Conservation (phyloP, 2,329 filamentous ascomycete species). For the Pleurostoma richardsiae region DNA sequence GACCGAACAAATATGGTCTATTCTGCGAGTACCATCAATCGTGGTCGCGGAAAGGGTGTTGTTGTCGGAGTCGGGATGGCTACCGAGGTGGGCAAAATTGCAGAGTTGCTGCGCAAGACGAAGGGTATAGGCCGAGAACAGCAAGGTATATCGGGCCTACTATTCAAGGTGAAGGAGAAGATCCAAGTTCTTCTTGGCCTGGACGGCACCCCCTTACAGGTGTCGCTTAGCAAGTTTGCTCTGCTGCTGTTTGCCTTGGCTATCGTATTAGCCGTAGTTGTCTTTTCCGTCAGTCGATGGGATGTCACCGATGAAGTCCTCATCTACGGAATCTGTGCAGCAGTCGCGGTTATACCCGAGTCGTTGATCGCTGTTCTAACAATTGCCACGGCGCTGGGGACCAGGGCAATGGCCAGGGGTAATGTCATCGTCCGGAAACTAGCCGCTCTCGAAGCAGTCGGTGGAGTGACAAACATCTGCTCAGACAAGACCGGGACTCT, state of each 20-base stretch:
- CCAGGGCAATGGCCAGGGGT: conserved; percentile 48
- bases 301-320: conserved; percentile 40
- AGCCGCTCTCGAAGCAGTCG: conserved; percentile 60
- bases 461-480: conserved; percentile 66
- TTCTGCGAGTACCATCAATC: conserved; percentile 67
- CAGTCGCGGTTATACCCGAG: conserved; percentile 48
- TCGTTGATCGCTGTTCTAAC: conserved; percentile 59
- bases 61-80: conserved; percentile 64
- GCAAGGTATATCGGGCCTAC: conserved; percentile 11
- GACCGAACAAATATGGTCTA: conserved; percentile 69
- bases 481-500: conserved; percentile 68
- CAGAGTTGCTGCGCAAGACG: conserved; percentile 47
- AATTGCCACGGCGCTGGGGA: conserved; percentile 55
- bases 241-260: conserved; percentile 59
- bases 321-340: conserved; percentile 41
- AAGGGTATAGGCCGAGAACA: conserved; percentile 30
- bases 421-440: conserved; percentile 56
- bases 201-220: conserved; percentile 63
- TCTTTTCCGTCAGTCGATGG: conserved; percentile 33
- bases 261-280: conserved; percentile 32
- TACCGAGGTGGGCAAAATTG: conserved; percentile 54
- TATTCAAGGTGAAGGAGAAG: conserved; percentile 15
- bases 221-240: conserved; percentile 63
- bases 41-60: conserved; percentile 63
- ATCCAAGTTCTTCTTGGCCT: conserved; percentile 36